Percentiles rank a stretch among this genome's conserved stretches.
phyloP scores from a whole-genome alignment of 139 green algal genomes.

The Chlorella sp. region DNA sequence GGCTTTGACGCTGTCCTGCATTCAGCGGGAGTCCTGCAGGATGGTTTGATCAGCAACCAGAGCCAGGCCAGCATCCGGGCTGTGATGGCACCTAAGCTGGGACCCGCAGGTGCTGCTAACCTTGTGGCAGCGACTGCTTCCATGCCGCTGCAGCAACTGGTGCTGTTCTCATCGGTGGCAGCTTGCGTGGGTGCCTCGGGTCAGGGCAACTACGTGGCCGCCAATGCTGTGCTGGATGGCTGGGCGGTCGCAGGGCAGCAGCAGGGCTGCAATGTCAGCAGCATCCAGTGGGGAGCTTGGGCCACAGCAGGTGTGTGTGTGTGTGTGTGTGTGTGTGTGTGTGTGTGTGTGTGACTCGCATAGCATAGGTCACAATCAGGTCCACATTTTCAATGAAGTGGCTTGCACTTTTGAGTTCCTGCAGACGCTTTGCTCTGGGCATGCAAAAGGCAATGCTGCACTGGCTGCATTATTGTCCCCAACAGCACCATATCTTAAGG shows the following conservation, averaged over 20 bases:
- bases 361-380: too few relatives aligned
- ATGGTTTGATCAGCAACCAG: conserved; percentile 35
- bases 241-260: too few relatives aligned
- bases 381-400: too few relatives aligned
- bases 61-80: conserved; percentile 13
- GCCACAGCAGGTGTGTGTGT: too few relatives aligned
- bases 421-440: too few relatives aligned
- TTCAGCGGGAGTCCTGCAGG: conserved; percentile 38
- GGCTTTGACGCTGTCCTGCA: conserved; percentile 32
- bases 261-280: not conserved
- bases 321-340: too few relatives aligned
- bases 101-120: not conserved
- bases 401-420: too few relatives aligned
- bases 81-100: not conserved
- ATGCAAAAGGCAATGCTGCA: too few relatives aligned
- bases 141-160: conserved; percentile 17
- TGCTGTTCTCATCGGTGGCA: conserved; percentile 81
- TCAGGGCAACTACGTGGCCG: conserved; percentile 76
- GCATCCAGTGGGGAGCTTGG: conserved; percentile 55
- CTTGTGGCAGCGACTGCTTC: not conserved
- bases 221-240: conserved; percentile 45
- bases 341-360: too few relatives aligned
- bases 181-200: conserved; percentile 69
- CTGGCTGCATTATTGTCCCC: too few relatives aligned
- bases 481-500: too few relatives aligned